Conservation (phyloP, 73 alveolate genomes). For the Breviolum minutum region DNA sequence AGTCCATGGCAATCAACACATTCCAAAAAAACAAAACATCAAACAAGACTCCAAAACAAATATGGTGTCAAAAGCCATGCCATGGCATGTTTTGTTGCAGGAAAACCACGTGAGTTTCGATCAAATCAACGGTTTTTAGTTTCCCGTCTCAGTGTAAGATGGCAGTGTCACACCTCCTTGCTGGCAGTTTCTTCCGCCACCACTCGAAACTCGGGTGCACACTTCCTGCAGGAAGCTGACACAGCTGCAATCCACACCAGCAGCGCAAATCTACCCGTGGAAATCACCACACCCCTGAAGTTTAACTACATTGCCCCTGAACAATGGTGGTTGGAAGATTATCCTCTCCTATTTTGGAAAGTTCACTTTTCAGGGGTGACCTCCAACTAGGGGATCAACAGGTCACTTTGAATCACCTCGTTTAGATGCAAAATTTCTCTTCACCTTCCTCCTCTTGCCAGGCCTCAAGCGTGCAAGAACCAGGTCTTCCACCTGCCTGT, state of each 20-base stretch:
- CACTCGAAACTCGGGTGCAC: slow-evolving; percentile 67
- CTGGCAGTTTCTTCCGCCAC: slow-evolving; percentile 87
- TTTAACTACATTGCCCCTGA: too few species aligned
- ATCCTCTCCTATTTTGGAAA: too few species aligned
- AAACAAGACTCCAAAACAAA: not conserved
- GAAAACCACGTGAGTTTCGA: too few species aligned
- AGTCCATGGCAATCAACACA: not conserved
- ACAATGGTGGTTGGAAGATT: too few species aligned
- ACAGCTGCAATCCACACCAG: not conserved
- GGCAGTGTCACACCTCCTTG: slow-evolving; percentile 19
- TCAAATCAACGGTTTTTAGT: too few species aligned
- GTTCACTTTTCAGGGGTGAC: too few species aligned
- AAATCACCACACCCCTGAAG: too few species aligned
- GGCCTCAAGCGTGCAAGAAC: slow-evolving; percentile 77
- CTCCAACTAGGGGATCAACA: too few species aligned
- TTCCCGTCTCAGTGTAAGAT: not conserved
- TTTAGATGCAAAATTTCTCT: not conserved
- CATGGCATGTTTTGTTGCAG: too few species aligned
- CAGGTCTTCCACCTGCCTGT: slow-evolving; percentile 77
- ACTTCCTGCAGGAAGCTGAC: slow-evolving; percentile 4
- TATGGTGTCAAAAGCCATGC: too few species aligned
- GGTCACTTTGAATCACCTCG: too few species aligned
- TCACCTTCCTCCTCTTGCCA: not conserved
- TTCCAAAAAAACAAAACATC: not conserved
- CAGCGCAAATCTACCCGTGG: not conserved